A percentile compares a stretch with the other conserved stretches of the same genome.
These are phyloP conservation scores for Crucibulum laeve DNA, from an alignment of 768 basidiomycete genomes.

Conservation along the genomic window DNA sequence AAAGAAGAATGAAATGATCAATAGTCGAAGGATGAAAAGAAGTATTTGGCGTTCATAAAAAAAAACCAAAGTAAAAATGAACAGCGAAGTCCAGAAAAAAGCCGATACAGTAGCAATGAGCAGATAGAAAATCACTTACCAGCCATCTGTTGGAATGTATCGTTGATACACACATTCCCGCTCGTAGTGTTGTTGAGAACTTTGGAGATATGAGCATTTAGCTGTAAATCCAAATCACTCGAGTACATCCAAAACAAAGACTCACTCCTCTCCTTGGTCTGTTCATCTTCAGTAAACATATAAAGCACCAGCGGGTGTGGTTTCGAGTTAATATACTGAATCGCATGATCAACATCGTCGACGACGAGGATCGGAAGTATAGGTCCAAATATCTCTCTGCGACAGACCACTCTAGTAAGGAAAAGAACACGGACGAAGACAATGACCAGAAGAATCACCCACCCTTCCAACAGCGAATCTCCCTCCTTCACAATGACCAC, in stretches of 20 bases:
- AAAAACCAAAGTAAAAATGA: no score
- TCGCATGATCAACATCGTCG: background rate
- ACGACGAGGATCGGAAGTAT: background rate
- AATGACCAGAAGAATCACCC: slow-evolving; percentile 10
- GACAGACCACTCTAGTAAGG: background rate
- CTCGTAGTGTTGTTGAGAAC: background rate
- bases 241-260: background rate
- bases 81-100: no score
- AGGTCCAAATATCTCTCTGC: background rate
- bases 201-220: background rate
- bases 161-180: background rate
- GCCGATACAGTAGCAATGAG: no score
- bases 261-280: background rate
- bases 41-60: no score
- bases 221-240: no score
- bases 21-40: no score
- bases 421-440: background rate
- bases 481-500: slow-evolving; percentile 46
- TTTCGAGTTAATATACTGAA: background rate
- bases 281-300: background rate
- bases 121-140: background rate
- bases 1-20: no score
- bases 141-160: background rate
- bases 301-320: background rate
- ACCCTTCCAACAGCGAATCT: slow-evolving; percentile 64